Evolutionary conservation across 148 eudicot species (phyloP).

Genomic region (Rhododendron williamsianum): DNA sequence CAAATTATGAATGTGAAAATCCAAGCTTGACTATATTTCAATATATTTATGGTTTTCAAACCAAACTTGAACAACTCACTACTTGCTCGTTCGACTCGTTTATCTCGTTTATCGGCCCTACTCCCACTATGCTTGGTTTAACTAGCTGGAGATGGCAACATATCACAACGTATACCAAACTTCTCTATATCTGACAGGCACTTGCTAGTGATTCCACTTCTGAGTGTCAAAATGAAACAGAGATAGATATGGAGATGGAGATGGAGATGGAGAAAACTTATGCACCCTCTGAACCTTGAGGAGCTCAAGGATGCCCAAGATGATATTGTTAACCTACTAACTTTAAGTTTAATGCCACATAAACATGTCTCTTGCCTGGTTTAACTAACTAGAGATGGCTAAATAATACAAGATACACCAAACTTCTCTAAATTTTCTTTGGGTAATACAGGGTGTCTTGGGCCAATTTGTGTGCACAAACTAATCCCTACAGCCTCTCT

Average conservation of each 20-base stretch:
- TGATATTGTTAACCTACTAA: conserved; percentile 68
- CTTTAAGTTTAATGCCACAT: too few relatives aligned
- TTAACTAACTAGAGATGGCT: neutral
- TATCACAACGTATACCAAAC: neutral
- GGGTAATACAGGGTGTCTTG: neutral
- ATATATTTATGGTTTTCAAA: neutral
- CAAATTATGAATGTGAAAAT: too few relatives aligned
- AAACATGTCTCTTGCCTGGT: too few relatives aligned
- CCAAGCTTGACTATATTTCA: too few relatives aligned
- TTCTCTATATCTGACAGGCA: neutral
- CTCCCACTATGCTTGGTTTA: too few relatives aligned
- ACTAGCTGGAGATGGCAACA: neutral
- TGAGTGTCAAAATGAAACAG: neutral
- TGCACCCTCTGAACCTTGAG: conserved; percentile 69
- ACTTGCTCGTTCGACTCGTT: neutral
- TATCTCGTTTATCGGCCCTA: too few relatives aligned
- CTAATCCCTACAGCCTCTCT: neutral
- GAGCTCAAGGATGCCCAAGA: conserved; percentile 75
- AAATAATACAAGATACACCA: neutral
- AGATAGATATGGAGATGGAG: neutral
- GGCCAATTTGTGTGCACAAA: neutral
- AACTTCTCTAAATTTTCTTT: too few relatives aligned
- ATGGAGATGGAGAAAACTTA: neutral
- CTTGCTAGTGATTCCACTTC: neutral
- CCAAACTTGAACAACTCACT: neutral